A percentile compares a stretch with the other conserved stretches of the same genome.
These are phyloP conservation scores for Lentinula edodes DNA, from an alignment of 768 basidiomycete species.

Conservation along the genomic window DNA sequence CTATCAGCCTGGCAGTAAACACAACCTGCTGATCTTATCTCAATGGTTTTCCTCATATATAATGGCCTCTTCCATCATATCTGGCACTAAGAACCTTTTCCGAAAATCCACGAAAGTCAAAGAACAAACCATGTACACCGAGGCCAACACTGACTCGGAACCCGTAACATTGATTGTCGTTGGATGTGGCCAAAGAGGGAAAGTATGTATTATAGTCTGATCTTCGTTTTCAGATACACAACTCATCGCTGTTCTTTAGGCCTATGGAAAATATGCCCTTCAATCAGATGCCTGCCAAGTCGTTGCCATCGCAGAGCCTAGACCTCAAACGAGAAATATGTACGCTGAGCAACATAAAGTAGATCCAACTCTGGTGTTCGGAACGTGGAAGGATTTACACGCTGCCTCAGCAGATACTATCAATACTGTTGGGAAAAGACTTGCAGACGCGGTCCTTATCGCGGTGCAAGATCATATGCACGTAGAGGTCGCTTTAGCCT, in stretches of 20 bases:
- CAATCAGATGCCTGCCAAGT: conserved; percentile 64
- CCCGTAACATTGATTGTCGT: conserved; percentile 72
- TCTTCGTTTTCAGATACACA: not conserved
- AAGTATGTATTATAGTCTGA: conserved; percentile 40
- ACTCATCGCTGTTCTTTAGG: conserved; percentile 25
- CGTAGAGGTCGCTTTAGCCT: conserved; percentile 64
- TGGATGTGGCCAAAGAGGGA: conserved; percentile 82
- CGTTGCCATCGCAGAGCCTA: conserved; percentile 83
- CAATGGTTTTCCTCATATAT: conserved; percentile 36
- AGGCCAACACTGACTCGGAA: conserved; percentile 9
- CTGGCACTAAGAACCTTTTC: conserved; percentile 30
- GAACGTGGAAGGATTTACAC: conserved; percentile 65
- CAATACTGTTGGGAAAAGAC: conserved; percentile 55
- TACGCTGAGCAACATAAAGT: conserved; percentile 56
- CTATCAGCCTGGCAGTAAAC: conserved; percentile 49
- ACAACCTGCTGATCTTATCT: conserved; percentile 69
- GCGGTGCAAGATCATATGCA: conserved; percentile 82
- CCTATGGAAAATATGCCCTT: conserved; percentile 61
- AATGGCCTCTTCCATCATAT: conserved; percentile 18
- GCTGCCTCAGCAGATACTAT: conserved; percentile 64
- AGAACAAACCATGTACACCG: conserved; percentile 10
- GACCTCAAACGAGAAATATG: conserved; percentile 52
- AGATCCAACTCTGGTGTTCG: conserved; percentile 65
- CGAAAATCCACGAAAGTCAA: conserved; percentile 23
- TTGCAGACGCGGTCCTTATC: conserved; percentile 80